Percentiles rank a stretch among this genome's conserved stretches.
These are phyloP conservation scores for Tricholoma bakamatsutake DNA, from an alignment of 768 basidiomycete genomes.

Conservation along the genomic window DNA sequence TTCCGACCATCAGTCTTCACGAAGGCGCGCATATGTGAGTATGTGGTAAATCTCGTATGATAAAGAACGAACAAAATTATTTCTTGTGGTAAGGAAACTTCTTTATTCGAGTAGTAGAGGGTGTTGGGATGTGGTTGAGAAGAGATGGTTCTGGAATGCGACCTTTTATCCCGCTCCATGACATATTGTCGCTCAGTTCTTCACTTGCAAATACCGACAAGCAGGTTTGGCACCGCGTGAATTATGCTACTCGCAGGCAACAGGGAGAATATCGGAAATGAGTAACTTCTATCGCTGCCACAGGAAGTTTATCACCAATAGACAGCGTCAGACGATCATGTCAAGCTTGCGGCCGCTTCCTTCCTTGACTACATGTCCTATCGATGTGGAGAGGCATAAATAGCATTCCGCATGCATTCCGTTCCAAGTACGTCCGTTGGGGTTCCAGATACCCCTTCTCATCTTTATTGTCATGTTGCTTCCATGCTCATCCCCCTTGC, in stretches of 20 bases:
- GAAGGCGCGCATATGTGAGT: neutral
- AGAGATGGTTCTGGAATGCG: neutral
- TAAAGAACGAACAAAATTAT: neutral
- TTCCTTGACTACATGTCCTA: neutral
- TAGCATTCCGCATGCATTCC: neutral
- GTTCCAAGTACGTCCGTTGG: neutral
- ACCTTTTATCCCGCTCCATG: neutral
- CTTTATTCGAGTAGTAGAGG: neutral
- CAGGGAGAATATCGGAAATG: neutral
- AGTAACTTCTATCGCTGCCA: neutral
- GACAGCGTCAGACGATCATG: neutral
- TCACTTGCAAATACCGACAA: neutral
- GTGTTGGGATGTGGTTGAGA: neutral
- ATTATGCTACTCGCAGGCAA: constrained; percentile 1
- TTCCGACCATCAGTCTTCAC: neutral
- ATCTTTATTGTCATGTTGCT: neutral
- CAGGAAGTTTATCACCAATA: neutral
- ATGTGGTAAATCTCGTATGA: neutral
- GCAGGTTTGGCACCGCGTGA: neutral
- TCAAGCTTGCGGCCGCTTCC: neutral
- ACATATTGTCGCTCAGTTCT: neutral
- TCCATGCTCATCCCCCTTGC: neutral
- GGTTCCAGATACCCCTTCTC: neutral
- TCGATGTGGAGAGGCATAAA: neutral
- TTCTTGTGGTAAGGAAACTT: neutral